Percentiles rank a stretch among this genome's conserved stretches.
These are phyloP conservation scores for Emydomyces testavorans DNA, from an alignment of 2,329 filamentous ascomycete species.

Conservation along the genomic window DNA sequence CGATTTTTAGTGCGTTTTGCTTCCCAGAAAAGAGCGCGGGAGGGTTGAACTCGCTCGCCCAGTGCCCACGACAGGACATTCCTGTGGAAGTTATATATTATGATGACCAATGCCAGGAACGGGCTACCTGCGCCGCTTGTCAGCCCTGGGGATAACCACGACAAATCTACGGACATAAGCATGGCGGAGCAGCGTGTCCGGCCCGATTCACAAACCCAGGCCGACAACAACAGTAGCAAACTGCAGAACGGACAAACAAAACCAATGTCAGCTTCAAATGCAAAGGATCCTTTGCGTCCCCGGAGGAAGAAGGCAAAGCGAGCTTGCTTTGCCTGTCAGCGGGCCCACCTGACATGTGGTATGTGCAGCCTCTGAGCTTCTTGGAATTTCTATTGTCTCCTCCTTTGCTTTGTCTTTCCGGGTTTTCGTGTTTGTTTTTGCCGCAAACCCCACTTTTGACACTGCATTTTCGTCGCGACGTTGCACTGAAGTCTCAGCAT, in stretches of 20 bases:
- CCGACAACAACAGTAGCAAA: slow-evolving; percentile 32
- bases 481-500: background rate
- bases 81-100: slow-evolving; percentile 21
- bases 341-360: slow-evolving; percentile 97
- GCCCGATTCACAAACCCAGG: slow-evolving; percentile 33
- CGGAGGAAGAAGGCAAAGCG: slow-evolving; percentile 90
- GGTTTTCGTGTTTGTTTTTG: slow-evolving; percentile 7
- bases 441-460: background rate
- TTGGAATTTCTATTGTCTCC: slow-evolving; percentile 10
- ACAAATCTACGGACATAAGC: slow-evolving; percentile 15
- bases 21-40: background rate
- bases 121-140: slow-evolving; percentile 29
- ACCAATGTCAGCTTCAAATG: slow-evolving; percentile 34
- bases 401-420: slow-evolving; percentile 10
- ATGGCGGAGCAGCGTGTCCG: slow-evolving; percentile 29
- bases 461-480: background rate
- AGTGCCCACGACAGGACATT: slow-evolving; percentile 1
- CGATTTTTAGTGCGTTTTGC: background rate
- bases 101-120: slow-evolving; percentile 28
- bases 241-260: slow-evolving; percentile 54
- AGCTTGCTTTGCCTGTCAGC: slow-evolving; percentile 92
- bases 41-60: background rate
- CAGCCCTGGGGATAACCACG: slow-evolving; percentile 19
- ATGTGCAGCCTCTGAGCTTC: slow-evolving; percentile 39
- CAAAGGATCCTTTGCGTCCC: slow-evolving; percentile 82